phyloP scores from a whole-genome alignment of 2,329 filamentous ascomycete genomes.

The Neonectria neomacrospora region DNA sequence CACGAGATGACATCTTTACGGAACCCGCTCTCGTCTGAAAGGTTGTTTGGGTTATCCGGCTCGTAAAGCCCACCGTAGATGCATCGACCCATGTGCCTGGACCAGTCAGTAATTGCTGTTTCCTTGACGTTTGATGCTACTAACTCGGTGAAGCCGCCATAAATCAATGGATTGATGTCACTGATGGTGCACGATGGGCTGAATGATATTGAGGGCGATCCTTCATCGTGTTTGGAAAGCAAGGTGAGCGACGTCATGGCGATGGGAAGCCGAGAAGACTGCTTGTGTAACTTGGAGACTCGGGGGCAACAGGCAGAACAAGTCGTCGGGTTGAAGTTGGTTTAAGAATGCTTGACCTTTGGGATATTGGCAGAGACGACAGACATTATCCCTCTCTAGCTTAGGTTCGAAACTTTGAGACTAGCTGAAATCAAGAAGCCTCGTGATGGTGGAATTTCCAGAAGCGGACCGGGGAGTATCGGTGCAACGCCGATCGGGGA shows the following conservation, averaged over 20 bases:
- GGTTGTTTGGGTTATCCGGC: slow-evolving; percentile 72
- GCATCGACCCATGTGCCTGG: slow-evolving; percentile 85
- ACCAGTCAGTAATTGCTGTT: neutral
- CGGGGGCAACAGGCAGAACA: neutral
- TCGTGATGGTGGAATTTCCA: neutral
- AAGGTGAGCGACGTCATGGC: slow-evolving; percentile 24
- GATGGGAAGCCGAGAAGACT: neutral
- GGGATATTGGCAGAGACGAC: too few species aligned
- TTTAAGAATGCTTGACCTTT: neutral
- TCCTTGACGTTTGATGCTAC: slow-evolving; percentile 37
- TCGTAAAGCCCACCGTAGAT: slow-evolving; percentile 89
- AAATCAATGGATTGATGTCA: slow-evolving; percentile 80
- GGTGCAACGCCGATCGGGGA: slow-evolving; percentile 23
- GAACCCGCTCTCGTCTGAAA: slow-evolving; percentile 78
- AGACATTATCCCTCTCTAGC: too few species aligned
- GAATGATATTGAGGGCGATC: slow-evolving; percentile 62
- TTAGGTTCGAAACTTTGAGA: neutral
- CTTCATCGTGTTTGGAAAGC: slow-evolving; percentile 13
- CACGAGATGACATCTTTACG: slow-evolving; percentile 80
- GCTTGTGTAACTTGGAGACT: too few species aligned
- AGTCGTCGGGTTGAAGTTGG: neutral
- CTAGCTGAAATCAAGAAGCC: neutral
- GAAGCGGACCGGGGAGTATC: slow-evolving; percentile 29
- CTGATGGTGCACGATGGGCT: slow-evolving; percentile 73
- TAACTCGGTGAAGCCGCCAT: slow-evolving; percentile 85